Conservation (phyloP, 148 eudicot genomes). For the Camellia japonica region DNA sequence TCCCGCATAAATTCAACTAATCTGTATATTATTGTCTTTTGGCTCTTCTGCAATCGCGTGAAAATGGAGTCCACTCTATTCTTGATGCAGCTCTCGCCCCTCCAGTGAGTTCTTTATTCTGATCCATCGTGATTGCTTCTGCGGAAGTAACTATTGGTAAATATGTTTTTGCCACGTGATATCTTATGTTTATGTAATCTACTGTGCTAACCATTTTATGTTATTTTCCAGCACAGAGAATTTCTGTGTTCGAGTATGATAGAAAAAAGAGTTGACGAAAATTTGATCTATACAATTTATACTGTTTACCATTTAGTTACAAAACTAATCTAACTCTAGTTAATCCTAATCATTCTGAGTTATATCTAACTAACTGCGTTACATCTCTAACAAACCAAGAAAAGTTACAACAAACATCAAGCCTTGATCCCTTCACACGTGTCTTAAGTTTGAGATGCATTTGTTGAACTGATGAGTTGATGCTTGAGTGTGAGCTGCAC, state of each 20-base stretch:
- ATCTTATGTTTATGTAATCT: background rate
- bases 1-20: too few relatives aligned
- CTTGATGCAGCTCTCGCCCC: slow-evolving; percentile 91
- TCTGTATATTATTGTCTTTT: slow-evolving; percentile 22
- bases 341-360: too few relatives aligned
- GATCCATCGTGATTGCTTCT: slow-evolving; percentile 1
- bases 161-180: background rate
- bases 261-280: background rate
- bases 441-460: too few relatives aligned
- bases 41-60: slow-evolving; percentile 65
- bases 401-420: too few relatives aligned
- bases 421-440: too few relatives aligned
- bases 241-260: background rate
- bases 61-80: slow-evolving; percentile 54
- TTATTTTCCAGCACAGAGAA: background rate
- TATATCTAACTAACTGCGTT: too few relatives aligned
- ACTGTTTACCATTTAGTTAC: too few relatives aligned
- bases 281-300: too few relatives aligned
- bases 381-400: too few relatives aligned
- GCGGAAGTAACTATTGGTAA: background rate
- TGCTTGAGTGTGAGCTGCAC: too few relatives aligned
- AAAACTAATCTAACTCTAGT: too few relatives aligned
- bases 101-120: slow-evolving; percentile 51
- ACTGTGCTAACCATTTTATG: background rate
- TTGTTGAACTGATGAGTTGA: too few relatives aligned